Conservation (phyloP, 2,329 filamentous ascomycete genomes). For the Daldinia eschscholtzii region DNA sequence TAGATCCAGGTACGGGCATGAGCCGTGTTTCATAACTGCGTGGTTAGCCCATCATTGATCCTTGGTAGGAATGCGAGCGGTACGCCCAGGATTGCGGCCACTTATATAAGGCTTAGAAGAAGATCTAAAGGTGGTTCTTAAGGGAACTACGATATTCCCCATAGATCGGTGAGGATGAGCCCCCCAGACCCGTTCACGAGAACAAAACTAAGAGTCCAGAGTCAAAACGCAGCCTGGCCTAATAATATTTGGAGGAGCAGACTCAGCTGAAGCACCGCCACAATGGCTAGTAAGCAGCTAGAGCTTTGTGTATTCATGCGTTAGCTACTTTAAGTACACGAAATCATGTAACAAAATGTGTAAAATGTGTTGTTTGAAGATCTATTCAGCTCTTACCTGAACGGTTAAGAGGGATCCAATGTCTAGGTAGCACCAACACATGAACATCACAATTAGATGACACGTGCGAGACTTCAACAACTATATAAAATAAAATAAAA, state of each 20-base stretch:
- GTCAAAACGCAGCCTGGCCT: not conserved
- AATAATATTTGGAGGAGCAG: not conserved
- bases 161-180: not conserved
- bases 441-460: too few relatives aligned
- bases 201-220: not conserved
- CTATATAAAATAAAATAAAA: too few relatives aligned
- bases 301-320: not conserved
- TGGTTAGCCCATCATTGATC: not conserved
- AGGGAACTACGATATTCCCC: not conserved
- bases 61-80: not conserved
- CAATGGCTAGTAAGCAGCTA: not conserved
- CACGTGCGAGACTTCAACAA: too few relatives aligned
- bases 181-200: not conserved
- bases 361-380: too few relatives aligned
- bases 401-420: too few relatives aligned
- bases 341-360: too few relatives aligned
- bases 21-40: conserved; percentile 1
- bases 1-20: not conserved
- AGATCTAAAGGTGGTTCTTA: not conserved
- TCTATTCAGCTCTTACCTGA: too few relatives aligned
- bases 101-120: not conserved
- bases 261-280: not conserved
- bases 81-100: not conserved
- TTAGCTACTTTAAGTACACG: too few relatives aligned
- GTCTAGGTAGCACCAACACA: too few relatives aligned